phyloP scores from a whole-genome alignment of 2,329 filamentous ascomycete species.

The Fusarium sp. region DNA sequence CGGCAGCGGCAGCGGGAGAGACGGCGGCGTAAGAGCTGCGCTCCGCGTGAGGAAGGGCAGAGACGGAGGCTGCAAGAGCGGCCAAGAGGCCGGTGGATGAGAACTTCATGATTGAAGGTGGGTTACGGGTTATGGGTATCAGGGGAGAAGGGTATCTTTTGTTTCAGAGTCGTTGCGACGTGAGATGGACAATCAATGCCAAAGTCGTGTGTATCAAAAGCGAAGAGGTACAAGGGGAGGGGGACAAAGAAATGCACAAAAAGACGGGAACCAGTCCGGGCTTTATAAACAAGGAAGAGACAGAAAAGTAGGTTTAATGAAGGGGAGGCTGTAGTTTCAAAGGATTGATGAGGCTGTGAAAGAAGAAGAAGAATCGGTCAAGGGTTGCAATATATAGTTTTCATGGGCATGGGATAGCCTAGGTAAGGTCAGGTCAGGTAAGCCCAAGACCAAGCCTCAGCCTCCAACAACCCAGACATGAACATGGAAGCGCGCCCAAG shows the following conservation, averaged over 20 bases:
- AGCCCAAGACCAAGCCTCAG: conserved; percentile 25
- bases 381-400: conserved; percentile 17
- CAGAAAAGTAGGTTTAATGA: conserved; percentile 5
- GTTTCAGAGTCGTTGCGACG: conserved; percentile 5
- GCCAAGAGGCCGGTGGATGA: conserved; percentile 35
- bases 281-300: conserved; percentile 10
- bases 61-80: conserved; percentile 27
- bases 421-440: no score
- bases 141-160: conserved; percentile 5
- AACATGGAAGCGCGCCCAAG: conserved; percentile 9
- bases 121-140: background rate
- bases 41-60: conserved; percentile 29
- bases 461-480: conserved; percentile 9
- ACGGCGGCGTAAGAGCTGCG: conserved; percentile 19
- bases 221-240: background rate
- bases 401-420: no score
- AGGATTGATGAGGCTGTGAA: conserved; percentile 27
- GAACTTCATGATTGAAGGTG: conserved; percentile 35
- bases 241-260: background rate
- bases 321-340: conserved; percentile 24
- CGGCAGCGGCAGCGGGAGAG: conserved; percentile 8
- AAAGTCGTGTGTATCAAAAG: conserved; percentile 18
- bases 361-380: background rate
- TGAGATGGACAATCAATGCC: conserved; percentile 23
- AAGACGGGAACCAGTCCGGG: conserved; percentile 28